phyloP scores from a whole-genome alignment of 176 grass and related monocot genomes.

The Avena insularis region DNA sequence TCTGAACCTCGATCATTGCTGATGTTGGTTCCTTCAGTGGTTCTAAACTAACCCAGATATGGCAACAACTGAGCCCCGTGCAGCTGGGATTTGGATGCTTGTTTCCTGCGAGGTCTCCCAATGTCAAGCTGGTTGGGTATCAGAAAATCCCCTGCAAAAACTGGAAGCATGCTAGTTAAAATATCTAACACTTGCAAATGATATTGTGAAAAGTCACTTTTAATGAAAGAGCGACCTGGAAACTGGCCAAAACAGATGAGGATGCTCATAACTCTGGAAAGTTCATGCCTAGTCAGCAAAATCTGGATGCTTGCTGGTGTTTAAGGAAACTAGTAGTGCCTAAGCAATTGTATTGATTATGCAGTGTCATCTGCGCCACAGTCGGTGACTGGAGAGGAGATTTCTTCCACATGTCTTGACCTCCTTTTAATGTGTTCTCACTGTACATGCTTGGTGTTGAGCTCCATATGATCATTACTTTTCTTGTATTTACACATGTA shows the following conservation, averaged over 20 bases:
- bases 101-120: not conserved
- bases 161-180: not conserved
- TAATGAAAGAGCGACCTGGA: slow-evolving; percentile 23
- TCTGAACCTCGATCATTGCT: not conserved
- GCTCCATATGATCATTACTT: slow-evolving; percentile 18
- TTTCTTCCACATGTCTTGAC: slow-evolving; percentile 4
- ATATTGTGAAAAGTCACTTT: not conserved
- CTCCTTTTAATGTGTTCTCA: slow-evolving; percentile 22
- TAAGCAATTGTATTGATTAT: slow-evolving; percentile 15
- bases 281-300: slow-evolving; percentile 7
- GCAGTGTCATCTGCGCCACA: not conserved
- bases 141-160: slow-evolving; percentile 14
- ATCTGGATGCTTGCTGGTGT: slow-evolving; percentile 13
- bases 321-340: not conserved
- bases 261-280: not conserved
- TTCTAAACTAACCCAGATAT: slow-evolving; percentile 16
- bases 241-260: not conserved
- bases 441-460: slow-evolving; percentile 9
- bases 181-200: not conserved
- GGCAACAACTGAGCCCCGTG: not conserved
- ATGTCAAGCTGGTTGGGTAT: slow-evolving; percentile 22
- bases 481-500: not conserved
- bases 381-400: slow-evolving; percentile 28
- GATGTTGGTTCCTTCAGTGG: not conserved
- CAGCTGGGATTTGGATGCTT: slow-evolving; percentile 2